Evolutionary conservation across 306 rosid species (phyloP), one percentile per base, ranked within the genome.

Genomic region (Parietaria judaica): DNA sequence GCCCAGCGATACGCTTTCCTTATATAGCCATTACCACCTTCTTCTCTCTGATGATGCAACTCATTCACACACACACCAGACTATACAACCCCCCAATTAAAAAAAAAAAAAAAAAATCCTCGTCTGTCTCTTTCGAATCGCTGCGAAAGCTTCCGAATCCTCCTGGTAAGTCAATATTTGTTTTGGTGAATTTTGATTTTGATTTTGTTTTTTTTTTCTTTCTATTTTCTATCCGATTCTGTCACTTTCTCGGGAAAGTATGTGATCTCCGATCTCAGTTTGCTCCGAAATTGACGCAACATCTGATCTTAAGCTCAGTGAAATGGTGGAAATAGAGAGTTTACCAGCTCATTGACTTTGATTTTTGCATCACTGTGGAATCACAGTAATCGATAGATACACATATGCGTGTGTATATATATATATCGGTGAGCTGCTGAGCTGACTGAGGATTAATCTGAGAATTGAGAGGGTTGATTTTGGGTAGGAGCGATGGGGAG

Each of bases 401-500:
- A 41, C 9, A 5, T 0, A 41, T 41, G 6, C n/a, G n/a, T n/a
- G n/a, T n/a, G n/a, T n/a, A n/a, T 41, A 8, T 8, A 41, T 41
- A 41, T 41, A 41, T 41, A 41, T 41, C 7, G 45, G 6, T 41
- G 45, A 8, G 45, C 7, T 39, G 44, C 5, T 39, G 44, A 7
- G 44, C 45, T 41, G 45, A 41, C 3, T 41, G 6, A 8, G 45
- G 45, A 41, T 41, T 41, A 54, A 8, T 70, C 36, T 45, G 14
- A 15, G 4, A 34, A 23, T 53, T 17, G 31, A n/a, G 55, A 14
- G 36, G 36, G 48, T 45, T 31, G 6, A 47, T 36, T 36, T 10
- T 45, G 51, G 4, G 38, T 17, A 35, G 45, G 44, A 35, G 51
- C 37, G 31, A 90, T 90, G 95, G 95, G 97, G 64, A 90, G 95